These are phyloP conservation scores for Coffea eugenioides DNA, from an alignment of 257 asterid species.

Conservation along the genomic window DNA sequence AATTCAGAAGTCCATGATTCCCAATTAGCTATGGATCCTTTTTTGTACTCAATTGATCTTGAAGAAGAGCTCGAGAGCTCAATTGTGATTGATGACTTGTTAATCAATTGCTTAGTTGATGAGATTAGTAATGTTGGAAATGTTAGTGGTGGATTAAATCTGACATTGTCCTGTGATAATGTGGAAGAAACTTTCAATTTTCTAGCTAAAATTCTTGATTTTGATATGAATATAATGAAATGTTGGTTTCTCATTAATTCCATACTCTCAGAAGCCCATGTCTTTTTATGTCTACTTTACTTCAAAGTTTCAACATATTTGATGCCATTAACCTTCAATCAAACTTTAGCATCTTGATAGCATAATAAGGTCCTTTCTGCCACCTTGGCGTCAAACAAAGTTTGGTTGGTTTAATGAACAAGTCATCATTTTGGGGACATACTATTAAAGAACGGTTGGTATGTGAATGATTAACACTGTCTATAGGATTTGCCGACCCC, in stretches of 20 bases:
- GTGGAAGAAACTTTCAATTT: conserved; percentile 13
- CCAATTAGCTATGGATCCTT: conserved; percentile 20
- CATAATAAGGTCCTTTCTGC: background rate
- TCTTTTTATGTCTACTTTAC: background rate
- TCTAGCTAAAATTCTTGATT: conserved; percentile 22
- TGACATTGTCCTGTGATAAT: conserved; percentile 8
- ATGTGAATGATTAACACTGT: too few species aligned
- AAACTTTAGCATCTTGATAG: background rate
- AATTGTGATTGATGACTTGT: conserved; percentile 19
- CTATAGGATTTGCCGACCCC: too few species aligned
- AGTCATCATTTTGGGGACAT: too few species aligned
- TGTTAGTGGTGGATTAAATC: conserved; percentile 13
- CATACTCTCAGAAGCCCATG: background rate
- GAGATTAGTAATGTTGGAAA: conserved; percentile 25
- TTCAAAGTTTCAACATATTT: background rate
- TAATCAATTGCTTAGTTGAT: conserved; percentile 28
- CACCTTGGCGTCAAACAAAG: too few species aligned
- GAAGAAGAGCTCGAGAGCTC: conserved; percentile 34
- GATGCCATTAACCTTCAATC: background rate
- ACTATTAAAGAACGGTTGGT: too few species aligned
- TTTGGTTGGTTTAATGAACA: too few species aligned
- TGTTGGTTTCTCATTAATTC: conserved; percentile 11
- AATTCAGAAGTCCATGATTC: conserved; percentile 11
- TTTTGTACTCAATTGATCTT: background rate
- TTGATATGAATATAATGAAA: conserved; percentile 23